Evolutionary conservation across 371 early-diverging fungal species (phyloP).

Genomic region (Sporodiniella umbellata): DNA sequence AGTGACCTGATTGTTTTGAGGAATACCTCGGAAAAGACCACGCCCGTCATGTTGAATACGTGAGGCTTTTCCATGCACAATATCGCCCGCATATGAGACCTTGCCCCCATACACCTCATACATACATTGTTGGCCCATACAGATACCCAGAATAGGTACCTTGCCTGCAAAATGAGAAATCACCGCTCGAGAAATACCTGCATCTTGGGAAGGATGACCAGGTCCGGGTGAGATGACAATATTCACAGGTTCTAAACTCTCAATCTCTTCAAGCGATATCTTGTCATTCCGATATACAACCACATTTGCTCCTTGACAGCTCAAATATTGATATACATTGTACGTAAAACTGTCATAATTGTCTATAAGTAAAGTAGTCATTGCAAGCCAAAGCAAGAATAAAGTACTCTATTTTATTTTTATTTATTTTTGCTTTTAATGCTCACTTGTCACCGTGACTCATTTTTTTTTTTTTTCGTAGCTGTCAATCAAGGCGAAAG

Average conservation of each 20-base stretch:
- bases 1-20: conserved; percentile 82
- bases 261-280: conserved; percentile 79
- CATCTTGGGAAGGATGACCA: conserved; percentile 88
- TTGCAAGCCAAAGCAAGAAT: conserved; percentile 16
- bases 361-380: conserved; percentile 89
- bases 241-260: conserved; percentile 80
- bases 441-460: neutral
- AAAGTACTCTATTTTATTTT: too few species aligned
- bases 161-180: conserved; percentile 87
- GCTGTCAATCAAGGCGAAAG: too few species aligned
- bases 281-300: conserved; percentile 91
- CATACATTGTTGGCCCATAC: conserved; percentile 96
- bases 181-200: conserved; percentile 85
- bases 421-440: neutral
- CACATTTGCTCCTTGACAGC: conserved; percentile 88
- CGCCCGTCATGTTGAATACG: conserved; percentile 85
- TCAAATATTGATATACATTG: conserved; percentile 94
- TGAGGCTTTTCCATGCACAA: conserved; percentile 93
- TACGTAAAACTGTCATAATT: conserved; percentile 98
- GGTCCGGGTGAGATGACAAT: conserved; percentile 97
- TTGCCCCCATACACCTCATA: conserved; percentile 91
- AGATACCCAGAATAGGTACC: conserved; percentile 95
- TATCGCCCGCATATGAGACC: conserved; percentile 88
- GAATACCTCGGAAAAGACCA: conserved; percentile 81
- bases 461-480: too few species aligned